Evolutionary conservation across 306 rosid genomes (phyloP), one percentile per base, ranked within the genome.

Genomic region (Casuarina equisetifolia): DNA sequence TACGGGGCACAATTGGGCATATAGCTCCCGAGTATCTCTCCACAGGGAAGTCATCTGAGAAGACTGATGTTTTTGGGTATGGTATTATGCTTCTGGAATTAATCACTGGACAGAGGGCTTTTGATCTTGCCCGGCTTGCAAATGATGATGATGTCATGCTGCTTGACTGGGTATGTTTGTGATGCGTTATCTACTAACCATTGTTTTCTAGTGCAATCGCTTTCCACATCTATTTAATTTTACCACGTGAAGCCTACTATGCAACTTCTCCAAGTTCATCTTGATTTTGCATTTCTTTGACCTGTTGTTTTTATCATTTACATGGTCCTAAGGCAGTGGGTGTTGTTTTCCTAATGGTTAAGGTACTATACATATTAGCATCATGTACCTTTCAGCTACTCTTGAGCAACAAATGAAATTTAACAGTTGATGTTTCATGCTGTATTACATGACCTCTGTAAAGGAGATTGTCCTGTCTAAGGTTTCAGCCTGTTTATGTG

Each of bases 21-120:
- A 95, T 95, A 83, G 96, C 97, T 83, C 99, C 97, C 0, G 99
- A 95, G 80, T 95, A 95, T 81, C 92, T 92, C 32, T 90, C 97
- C 17, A 92, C 97, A 0, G 99, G 99, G 55, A 92, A 92, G 84
- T 95, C 96, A 43, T 95, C 97, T 0, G 99, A 95, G 89, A 95
- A 95, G 85, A 95, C 99, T 3, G 97, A 95, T 43, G 99, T 95
- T 75, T 95, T 92, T 49, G 99, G 97, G 36, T 92, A 92, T 6
- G 99, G 99, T 50, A 92, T 95, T 83, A 91, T 95, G 97, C 99
- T 95, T 84, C 89, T 95, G 84, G 99, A 95, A 90, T 91, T 95
- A 39, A 95, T 95, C 55, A 92, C 97, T 45, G 97, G 99, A 74
- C 99, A 92, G 83, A 87, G 99, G 75, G 97, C 99, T 68, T 95